phyloP scores from a whole-genome alignment of 805 yeast genomes.

The Myxozyma mucilagina region DNA sequence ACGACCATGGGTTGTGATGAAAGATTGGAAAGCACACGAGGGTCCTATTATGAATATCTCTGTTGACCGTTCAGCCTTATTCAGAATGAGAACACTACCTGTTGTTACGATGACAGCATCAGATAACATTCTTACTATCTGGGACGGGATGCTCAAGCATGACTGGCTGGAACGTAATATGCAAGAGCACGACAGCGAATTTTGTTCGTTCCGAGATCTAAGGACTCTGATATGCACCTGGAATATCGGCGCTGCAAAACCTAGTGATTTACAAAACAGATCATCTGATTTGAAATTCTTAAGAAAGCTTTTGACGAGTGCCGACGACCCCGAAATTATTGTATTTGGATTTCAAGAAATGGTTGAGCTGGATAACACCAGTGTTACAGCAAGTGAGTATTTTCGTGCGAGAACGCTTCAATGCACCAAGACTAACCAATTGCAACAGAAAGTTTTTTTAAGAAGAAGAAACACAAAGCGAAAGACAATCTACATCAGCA shows the following conservation, averaged over 20 bases:
- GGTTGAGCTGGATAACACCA: conserved; percentile 81
- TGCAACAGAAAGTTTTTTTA: conserved; percentile 52
- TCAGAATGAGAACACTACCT: conserved; percentile 33
- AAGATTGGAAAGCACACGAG: conserved; percentile 45
- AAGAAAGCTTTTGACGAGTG: conserved; percentile 33
- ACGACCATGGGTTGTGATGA: conserved; percentile 40
- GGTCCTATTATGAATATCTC: conserved; percentile 32
- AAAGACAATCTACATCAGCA: conserved; percentile 40
- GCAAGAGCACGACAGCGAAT: conserved; percentile 36
- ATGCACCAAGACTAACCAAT: conserved; percentile 37
- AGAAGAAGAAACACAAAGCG: conserved; percentile 50
- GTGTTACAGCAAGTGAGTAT: conserved; percentile 61
- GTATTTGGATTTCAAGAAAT: conserved; percentile 89
- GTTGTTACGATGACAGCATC: conserved; percentile 34
- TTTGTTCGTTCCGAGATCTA: conserved; percentile 35
- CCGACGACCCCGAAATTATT: conserved; percentile 62
- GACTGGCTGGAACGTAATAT: conserved; percentile 40
- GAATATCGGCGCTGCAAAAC: conserved; percentile 46
- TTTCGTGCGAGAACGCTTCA: too few relatives aligned
- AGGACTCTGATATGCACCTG: conserved; percentile 43
- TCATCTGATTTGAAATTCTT: conserved; percentile 31
- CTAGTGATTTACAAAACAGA: conserved; percentile 36
- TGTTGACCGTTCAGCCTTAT: conserved; percentile 24
- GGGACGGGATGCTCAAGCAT: conserved; percentile 42
- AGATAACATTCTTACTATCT: conserved; percentile 35